A percentile compares a stretch with the other conserved stretches of the same genome.
phyloP scores from a whole-genome alignment of 805 yeast species.

The Starmerella riodocensis region DNA sequence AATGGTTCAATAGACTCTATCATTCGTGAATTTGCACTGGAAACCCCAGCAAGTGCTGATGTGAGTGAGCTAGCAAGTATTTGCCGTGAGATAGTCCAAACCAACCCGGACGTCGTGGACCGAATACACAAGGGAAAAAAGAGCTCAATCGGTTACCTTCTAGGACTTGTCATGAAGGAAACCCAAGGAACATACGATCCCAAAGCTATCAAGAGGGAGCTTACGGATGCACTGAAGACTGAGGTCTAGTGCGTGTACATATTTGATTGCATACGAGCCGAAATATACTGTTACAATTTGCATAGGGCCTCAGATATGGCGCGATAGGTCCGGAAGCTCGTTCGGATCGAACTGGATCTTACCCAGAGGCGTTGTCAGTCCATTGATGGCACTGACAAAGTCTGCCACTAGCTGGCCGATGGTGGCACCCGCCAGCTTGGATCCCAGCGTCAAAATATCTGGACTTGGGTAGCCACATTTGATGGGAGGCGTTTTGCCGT shows the following conservation, averaged over 20 bases:
- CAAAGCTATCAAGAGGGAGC: conserved; percentile 24
- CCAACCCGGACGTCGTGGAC: conserved; percentile 42
- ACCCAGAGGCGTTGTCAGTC: conserved; percentile 4
- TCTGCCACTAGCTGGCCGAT: conserved; percentile 4
- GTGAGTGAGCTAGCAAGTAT: conserved; percentile 32
- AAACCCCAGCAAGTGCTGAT: conserved; percentile 26
- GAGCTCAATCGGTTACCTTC: conserved; percentile 56
- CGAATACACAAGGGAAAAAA: conserved; percentile 47
- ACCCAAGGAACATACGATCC: conserved; percentile 45
- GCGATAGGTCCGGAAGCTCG: too few relatives aligned
- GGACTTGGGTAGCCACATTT: conserved; percentile 4
- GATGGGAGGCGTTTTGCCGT: conserved; percentile 7
- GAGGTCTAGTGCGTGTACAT: too few relatives aligned
- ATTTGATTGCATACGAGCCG: background rate
- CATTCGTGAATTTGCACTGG: conserved; percentile 38
- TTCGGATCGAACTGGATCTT: background rate
- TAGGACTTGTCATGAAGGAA: conserved; percentile 74
- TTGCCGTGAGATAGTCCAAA: conserved; percentile 35
- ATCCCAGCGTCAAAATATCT: conserved; percentile 5
- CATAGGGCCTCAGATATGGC: too few relatives aligned
- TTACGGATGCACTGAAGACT: too few relatives aligned
- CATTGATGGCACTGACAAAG: background rate
- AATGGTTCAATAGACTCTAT: conserved; percentile 30
- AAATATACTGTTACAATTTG: too few relatives aligned
- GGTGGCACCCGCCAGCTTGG: conserved; percentile 1